Conservation (phyloP, 1,284 basidiomycete species). For the Lentinus polychrous region DNA sequence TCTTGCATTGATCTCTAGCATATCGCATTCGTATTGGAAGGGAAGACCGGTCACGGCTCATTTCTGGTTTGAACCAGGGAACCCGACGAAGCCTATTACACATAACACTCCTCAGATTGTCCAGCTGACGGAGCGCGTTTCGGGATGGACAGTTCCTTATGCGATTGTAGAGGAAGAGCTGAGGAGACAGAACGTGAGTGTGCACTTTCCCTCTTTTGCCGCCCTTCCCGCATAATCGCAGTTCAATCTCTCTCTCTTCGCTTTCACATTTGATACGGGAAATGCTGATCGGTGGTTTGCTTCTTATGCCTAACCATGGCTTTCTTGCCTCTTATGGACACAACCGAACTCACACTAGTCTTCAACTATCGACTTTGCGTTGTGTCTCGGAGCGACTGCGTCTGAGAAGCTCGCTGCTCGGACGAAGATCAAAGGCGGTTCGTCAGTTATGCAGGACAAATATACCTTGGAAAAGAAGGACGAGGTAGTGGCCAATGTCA, state of each 20-base stretch:
- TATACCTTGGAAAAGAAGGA: constrained; percentile 91
- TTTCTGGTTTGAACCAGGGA: constrained; percentile 72
- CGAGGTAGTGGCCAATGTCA: constrained; percentile 95
- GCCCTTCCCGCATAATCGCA: constrained; percentile 7
- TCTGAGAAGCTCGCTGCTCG: constrained; percentile 72
- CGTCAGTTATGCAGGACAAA: constrained; percentile 25
- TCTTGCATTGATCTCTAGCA: constrained; percentile 77
- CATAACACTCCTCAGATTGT: constrained; percentile 77
- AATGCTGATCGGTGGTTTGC: not conserved
- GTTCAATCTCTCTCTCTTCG: constrained; percentile 1
- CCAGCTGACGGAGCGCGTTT: constrained; percentile 82
- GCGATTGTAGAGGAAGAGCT: constrained; percentile 89
- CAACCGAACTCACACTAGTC: constrained; percentile 43
- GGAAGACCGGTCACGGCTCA: constrained; percentile 62
- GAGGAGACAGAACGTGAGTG: constrained; percentile 88
- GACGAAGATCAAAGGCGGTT: constrained; percentile 55
- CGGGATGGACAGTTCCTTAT: constrained; percentile 91
- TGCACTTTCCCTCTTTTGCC: constrained; percentile 6
- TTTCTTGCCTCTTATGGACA: not conserved
- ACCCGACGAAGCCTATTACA: constrained; percentile 47
- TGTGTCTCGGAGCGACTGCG: constrained; percentile 89
- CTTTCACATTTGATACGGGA: not conserved
- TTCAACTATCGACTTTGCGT: constrained; percentile 94
- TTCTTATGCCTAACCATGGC: not conserved
- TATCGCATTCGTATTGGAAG: constrained; percentile 75